Base-by-base conservation (phyloP, 352 stramenopile species). In the Phytophthora quininea region DNA sequence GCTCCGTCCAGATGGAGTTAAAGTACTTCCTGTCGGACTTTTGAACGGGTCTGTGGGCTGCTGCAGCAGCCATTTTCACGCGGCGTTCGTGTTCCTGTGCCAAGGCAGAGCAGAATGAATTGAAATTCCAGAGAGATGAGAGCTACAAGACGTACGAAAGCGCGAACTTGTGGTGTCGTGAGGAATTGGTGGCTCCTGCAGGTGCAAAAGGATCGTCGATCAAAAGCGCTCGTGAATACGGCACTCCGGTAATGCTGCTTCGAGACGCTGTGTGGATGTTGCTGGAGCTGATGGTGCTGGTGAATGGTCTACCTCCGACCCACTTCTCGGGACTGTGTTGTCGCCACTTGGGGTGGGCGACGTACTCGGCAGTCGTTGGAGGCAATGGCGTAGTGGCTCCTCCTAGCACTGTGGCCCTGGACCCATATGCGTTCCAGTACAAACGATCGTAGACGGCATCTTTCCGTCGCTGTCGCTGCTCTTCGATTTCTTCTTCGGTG, bases 341-440 rank as follows among this genome's bases (percentile, higher is more conserved):
- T 10, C 84, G 79, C 84, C 84, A 92, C 58, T 80, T 73, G 2
- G 81, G 81, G 46, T 75, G 74, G 49, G 79, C 75, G 15, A 88
- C 77, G 62, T 86, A 85, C 67, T 89, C 81, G 33, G 73, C 79
- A 1, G 79, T 90, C 24, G 65, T 80, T 29, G 67, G 75, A 2
- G 73, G 66, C 11, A 79, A 64, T 45, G 38, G 64, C 4, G 57
- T 72, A 19, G 67, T 64, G 55, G 61, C 71, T 2, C 54, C 57
- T 30, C 60, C 62, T 0, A 70, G 42, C 15, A 70, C 59, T 11
- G 64, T 73, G 11, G 58, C 52, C 59, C 54, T 59, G 2, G 52
- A 71, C n/a, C 49, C 65, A 30, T 64, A 60, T 29, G 57, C 49
- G 4, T 72, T 73, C 45, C 69, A 73, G 30, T 77, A 77, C 54